Percentiles rank a stretch among this genome's conserved stretches.
Evolutionary conservation across 192 early-diverging fungal species (phyloP).

Genomic region (Kappamyces sp.): DNA sequence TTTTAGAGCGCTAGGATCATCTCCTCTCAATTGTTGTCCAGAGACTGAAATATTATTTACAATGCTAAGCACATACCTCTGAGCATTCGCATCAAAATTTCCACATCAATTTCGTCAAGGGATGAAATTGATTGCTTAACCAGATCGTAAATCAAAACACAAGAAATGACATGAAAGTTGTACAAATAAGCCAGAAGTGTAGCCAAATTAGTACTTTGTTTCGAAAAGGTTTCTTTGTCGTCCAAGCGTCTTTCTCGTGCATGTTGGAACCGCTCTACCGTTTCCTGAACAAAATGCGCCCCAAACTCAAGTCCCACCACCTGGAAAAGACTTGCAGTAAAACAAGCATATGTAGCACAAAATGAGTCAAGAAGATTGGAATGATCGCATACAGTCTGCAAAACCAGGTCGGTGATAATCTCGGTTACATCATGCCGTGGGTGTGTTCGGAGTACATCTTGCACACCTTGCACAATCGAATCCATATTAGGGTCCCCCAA

Average conservation of each 20-base stretch:
- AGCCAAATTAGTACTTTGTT: constrained; percentile 74
- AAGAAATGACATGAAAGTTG: constrained; percentile 74
- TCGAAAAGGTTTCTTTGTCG: constrained; percentile 41
- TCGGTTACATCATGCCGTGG: constrained; percentile 75
- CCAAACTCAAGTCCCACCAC: constrained; percentile 83
- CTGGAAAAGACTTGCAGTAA: constrained; percentile 74
- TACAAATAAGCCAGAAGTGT: constrained; percentile 79
- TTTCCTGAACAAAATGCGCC: constrained; percentile 33
- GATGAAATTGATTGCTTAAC: constrained; percentile 63
- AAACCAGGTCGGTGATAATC: constrained; percentile 69
- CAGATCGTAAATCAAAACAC: constrained; percentile 83
- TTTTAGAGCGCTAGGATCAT: constrained; percentile 88
- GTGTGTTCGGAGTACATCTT: constrained; percentile 67
- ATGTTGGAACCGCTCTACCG: constrained; percentile 27
- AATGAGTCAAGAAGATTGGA: constrained; percentile 88
- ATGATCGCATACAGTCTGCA: constrained; percentile 73
- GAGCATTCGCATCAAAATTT: constrained; percentile 78
- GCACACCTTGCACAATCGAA: constrained; percentile 72
- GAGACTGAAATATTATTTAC: constrained; percentile 35
- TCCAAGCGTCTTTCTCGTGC: constrained; percentile 5
- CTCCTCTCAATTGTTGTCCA: constrained; percentile 78
- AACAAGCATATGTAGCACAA: constrained; percentile 80
- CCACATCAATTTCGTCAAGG: constrained; percentile 78
- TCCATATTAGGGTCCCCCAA: constrained; percentile 91
- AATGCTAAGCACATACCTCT: constrained; percentile 45